Evolutionary conservation across 768 basidiomycete species (phyloP).

Genomic region (Dioszegia aurantiaca): DNA sequence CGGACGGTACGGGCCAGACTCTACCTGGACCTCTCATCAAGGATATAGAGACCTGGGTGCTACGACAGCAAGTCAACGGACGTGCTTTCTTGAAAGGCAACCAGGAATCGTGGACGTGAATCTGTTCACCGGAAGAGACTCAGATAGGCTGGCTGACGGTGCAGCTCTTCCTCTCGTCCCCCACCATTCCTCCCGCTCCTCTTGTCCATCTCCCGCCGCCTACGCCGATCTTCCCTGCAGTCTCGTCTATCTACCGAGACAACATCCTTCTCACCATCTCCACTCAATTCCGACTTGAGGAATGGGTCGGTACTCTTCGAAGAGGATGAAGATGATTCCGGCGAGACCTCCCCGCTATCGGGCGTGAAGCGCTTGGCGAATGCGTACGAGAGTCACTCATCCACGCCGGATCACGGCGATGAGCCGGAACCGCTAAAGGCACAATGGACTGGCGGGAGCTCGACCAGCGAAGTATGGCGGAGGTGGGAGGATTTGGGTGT

Average conservation of each 20-base stretch:
- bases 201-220: slow-evolving; percentile 34
- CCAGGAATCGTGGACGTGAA: slow-evolving; percentile 36
- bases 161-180: slow-evolving; percentile 23
- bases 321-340: slow-evolving; percentile 29
- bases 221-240: slow-evolving; percentile 34
- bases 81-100: slow-evolving; percentile 33
- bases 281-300: slow-evolving; percentile 12
- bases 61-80: slow-evolving; percentile 36
- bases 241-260: slow-evolving; percentile 19
- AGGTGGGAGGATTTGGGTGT: slow-evolving; percentile 13
- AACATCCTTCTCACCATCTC: slow-evolving; percentile 2
- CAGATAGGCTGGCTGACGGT: neutral
- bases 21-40: slow-evolving; percentile 38
- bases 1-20: slow-evolving; percentile 31
- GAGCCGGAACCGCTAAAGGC: slow-evolving; percentile 13
- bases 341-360: slow-evolving; percentile 2
- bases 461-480: slow-evolving; percentile 12
- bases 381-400: slow-evolving; percentile 28
- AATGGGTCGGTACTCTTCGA: slow-evolving; percentile 33
- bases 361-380: slow-evolving; percentile 40
- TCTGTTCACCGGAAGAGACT: no score
- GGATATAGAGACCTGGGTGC: slow-evolving; percentile 47
- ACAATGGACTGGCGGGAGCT: slow-evolving; percentile 39
- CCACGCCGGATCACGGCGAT: slow-evolving; percentile 23
- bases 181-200: slow-evolving; percentile 45